Evolutionary conservation across 768 basidiomycete species (phyloP).

Genomic region (Rhodotorula toruloides): DNA sequence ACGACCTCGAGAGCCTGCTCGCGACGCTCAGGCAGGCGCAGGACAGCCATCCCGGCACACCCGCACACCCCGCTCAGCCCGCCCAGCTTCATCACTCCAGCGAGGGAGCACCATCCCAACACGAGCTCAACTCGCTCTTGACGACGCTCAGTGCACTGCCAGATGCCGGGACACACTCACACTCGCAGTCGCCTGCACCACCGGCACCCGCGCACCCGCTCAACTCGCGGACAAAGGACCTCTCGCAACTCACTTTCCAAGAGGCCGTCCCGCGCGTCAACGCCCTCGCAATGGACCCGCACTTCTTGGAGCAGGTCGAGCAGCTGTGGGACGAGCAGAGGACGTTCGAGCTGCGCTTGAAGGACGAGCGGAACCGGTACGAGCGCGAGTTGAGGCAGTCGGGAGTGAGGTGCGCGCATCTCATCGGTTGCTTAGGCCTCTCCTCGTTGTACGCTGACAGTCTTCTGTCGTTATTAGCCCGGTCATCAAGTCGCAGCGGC

Average conservation of each 20-base stretch:
- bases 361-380: constrained; percentile 33
- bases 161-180: neutral
- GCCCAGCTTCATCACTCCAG: neutral
- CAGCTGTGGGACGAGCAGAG: constrained; percentile 24
- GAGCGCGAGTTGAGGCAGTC: constrained; percentile 10
- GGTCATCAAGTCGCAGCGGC: neutral
- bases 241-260: constrained; percentile 21
- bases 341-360: constrained; percentile 27
- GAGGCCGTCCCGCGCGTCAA: constrained; percentile 31
- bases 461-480: neutral
- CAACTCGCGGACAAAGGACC: constrained; percentile 1
- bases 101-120: constrained; percentile 1
- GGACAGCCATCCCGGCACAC: neutral
- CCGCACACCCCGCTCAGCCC: neutral
- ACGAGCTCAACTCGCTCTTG: constrained; percentile 29
- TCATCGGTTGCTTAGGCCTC: neutral
- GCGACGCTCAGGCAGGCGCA: constrained; percentile 8
- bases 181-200: neutral
- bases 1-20: constrained; percentile 11
- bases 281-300: neutral
- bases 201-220: neutral
- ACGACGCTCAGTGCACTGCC: constrained; percentile 20
- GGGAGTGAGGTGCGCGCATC: constrained; percentile 1
- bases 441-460: neutral
- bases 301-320: constrained; percentile 17